phyloP scores from a whole-genome alignment of 257 asterid species.

The Orobanche coerulescens region DNA sequence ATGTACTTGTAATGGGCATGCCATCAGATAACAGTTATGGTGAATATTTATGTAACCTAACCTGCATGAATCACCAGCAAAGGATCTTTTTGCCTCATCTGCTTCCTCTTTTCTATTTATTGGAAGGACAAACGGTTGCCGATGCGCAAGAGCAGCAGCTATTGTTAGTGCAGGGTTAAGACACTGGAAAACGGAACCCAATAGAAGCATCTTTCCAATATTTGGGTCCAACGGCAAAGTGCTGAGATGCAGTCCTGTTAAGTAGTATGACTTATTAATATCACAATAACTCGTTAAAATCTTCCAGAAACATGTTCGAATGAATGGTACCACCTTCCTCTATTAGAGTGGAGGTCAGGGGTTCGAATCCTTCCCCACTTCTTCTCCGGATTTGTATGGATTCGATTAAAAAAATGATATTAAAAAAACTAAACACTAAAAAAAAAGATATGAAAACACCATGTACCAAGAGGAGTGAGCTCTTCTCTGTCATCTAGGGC shows the following conservation, averaged over 20 bases:
- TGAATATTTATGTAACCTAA: constrained; percentile 26
- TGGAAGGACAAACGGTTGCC: constrained; percentile 94
- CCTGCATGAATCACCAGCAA: constrained; percentile 98
- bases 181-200: constrained; percentile 95
- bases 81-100: constrained; percentile 78
- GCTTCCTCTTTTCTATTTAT: constrained; percentile 81
- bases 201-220: constrained; percentile 98
- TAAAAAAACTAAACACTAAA: too few species aligned
- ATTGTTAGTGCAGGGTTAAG: constrained; percentile 87
- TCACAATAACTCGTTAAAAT: neutral
- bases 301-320: too few species aligned
- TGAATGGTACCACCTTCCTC: too few species aligned
- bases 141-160: constrained; percentile 93
- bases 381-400: too few species aligned
- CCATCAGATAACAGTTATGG: constrained; percentile 13
- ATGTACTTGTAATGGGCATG: too few species aligned
- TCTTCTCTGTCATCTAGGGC: constrained; percentile 84
- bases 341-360: too few species aligned
- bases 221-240: constrained; percentile 93
- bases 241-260: constrained; percentile 79
- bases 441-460: constrained; percentile 10
- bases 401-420: too few species aligned
- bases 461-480: constrained; percentile 91
- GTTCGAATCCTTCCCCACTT: too few species aligned
- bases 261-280: neutral